Evolutionary conservation across 192 early-diverging fungal genomes (phyloP), one percentile per base, ranked within the genome.

Genomic region (Coemansia sp.): DNA sequence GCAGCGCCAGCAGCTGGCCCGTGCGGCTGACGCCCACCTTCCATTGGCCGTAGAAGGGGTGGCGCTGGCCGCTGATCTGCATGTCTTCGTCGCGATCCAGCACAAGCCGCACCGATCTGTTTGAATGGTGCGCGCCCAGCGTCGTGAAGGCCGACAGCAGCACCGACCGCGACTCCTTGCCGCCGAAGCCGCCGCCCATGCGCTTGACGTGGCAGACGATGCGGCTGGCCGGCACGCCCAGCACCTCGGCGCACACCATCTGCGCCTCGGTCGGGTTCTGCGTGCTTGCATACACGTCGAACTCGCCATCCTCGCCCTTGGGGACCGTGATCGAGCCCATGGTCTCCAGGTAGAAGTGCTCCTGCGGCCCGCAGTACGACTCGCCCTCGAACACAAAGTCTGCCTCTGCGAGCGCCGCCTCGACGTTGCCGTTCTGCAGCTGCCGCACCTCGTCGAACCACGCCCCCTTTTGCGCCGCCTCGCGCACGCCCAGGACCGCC

Each of bases 341-440:
- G 11, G 94, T 92, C 73, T 95, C 94, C 49, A 95, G 82, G 69
- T 95, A 95, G 66, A 95, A 95, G 69, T 95, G 94, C 73, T 95
- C 94, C 74, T 92, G 89, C 16, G 76, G 80, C 55, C 77, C 84
- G 30, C 87, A 72, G 62, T 81, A 85, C 51, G 80, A 81, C 67
- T 75, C 71, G 59, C 90, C 90, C 68, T 85, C 80, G 56, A 90
- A 71, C 36, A 89, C 70, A 58, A 69, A 56, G 68, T 86, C 84
- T 23, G 87, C 78, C 44, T 55, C 66, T 14, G 76, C 73, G 20
- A 91, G 71, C 8, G 75, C 85, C 1, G 83, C 69, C 36, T 86
- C 88, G 39, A 89, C 87, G 68, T 89, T 86, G 60, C 93, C 93
- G 66, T 85, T 83, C 60, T 71, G 59, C 39, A 93, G 85, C 49